These are phyloP conservation scores for Globisporangium canariense DNA, from an alignment of 352 stramenopile genomes.

Conservation along the genomic window DNA sequence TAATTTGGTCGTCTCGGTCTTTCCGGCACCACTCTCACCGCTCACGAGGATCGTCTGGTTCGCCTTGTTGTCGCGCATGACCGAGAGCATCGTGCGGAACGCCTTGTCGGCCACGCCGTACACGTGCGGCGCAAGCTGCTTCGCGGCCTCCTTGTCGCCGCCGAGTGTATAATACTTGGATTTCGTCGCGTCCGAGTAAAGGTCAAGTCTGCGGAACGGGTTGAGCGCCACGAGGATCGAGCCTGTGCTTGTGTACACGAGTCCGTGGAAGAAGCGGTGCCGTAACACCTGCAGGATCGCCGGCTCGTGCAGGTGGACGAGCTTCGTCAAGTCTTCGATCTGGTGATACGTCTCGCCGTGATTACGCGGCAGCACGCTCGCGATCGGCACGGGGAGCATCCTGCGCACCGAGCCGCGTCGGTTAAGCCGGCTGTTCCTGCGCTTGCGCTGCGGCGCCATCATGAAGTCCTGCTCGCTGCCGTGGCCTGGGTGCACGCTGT, in stretches of 20 bases:
- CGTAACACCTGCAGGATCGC: conserved; percentile 87
- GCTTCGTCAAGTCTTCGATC: conserved; percentile 88
- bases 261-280: conserved; percentile 76
- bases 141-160: conserved; percentile 49
- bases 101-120: conserved; percentile 83
- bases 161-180: conserved; percentile 62
- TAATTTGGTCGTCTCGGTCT: conserved; percentile 97
- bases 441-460: conserved; percentile 29
- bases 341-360: conserved; percentile 55
- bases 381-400: conserved; percentile 28
- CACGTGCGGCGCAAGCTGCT: conserved; percentile 75
- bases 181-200: conserved; percentile 75
- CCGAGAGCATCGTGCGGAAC: conserved; percentile 81
- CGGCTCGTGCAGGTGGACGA: conserved; percentile 89
- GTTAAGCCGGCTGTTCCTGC: conserved; percentile 33
- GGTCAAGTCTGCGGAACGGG: conserved; percentile 64
- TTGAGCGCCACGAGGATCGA: conserved; percentile 86
- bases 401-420: conserved; percentile 41
- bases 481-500: conserved; percentile 21
- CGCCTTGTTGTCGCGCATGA: conserved; percentile 37
- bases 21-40: conserved; percentile 93
- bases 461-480: conserved; percentile 41
- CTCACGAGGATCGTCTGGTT: conserved; percentile 96
- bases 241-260: conserved; percentile 89
- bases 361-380: conserved; percentile 57